Percentiles rank a stretch among this genome's conserved stretches.
phyloP scores from a whole-genome alignment of 129 eudicot species.

The Artemisia annua region DNA sequence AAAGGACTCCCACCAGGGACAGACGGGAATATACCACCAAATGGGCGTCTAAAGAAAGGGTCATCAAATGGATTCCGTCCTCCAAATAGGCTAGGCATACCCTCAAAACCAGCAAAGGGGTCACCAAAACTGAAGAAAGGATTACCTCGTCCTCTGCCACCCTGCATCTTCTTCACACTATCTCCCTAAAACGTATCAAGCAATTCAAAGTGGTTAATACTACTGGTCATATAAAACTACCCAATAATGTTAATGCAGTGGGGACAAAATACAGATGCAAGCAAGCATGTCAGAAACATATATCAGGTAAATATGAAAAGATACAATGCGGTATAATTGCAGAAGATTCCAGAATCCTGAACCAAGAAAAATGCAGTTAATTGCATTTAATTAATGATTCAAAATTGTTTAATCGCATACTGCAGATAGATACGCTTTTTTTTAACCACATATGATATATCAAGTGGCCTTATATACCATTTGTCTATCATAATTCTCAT shows the following conservation, averaged over 20 bases:
- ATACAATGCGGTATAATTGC: not conserved
- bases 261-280: constrained; percentile 5
- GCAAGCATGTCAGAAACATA: not conserved
- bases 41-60: constrained; percentile 69
- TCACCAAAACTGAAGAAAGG: constrained; percentile 59
- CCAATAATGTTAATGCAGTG: not conserved
- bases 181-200: constrained; percentile 23
- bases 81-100: constrained; percentile 60
- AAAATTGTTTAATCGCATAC: not conserved
- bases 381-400: not conserved
- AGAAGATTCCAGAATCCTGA: not conserved
- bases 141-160: constrained; percentile 57
- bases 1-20: constrained; percentile 57
- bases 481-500: not conserved
- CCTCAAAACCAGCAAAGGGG: constrained; percentile 53
- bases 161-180: constrained; percentile 47
- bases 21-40: constrained; percentile 60
- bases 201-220: not conserved
- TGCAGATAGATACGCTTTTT: not conserved
- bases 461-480: constrained; percentile 14
- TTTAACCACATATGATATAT: constrained; percentile 7
- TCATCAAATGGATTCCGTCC: constrained; percentile 76
- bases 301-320: not conserved
- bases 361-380: not conserved
- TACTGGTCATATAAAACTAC: not conserved